Evolutionary conservation across 2,329 filamentous ascomycete genomes (phyloP).

Genomic region (Juglanconis juglandina): DNA sequence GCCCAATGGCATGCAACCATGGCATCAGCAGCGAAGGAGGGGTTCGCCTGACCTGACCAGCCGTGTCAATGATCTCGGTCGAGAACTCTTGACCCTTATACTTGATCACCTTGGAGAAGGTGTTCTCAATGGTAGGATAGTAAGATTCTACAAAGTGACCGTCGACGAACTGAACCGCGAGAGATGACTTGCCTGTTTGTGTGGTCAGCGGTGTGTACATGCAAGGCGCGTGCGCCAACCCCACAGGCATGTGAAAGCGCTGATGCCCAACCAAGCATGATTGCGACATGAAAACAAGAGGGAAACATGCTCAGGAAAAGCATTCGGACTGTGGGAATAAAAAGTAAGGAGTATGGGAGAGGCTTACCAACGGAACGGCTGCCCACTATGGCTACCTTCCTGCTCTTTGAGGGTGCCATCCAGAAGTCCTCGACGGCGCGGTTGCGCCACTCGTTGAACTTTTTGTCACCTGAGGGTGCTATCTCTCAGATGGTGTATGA

Average conservation of each 20-base stretch:
- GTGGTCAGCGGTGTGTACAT: conserved; percentile 3
- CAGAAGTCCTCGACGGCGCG: not conserved
- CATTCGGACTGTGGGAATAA: not conserved
- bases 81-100: conserved; percentile 90
- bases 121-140: conserved; percentile 98
- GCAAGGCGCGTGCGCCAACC: not conserved
- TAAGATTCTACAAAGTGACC: conserved; percentile 98
- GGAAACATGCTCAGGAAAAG: not conserved
- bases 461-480: not conserved
- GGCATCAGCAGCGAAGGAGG: not conserved
- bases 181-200: conserved; percentile 82
- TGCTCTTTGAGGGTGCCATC: conserved; percentile 69
- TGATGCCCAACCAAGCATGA: not conserved
- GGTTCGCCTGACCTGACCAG: conserved; percentile 72
- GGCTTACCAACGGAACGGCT: conserved; percentile 73
- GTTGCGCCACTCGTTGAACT: conserved; percentile 4
- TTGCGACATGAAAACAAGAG: not conserved
- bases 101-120: conserved; percentile 92
- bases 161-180: conserved; percentile 95
- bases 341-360: not conserved
- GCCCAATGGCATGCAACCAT: not conserved
- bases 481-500: not conserved
- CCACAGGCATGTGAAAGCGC: conserved; percentile 16
- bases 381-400: conserved; percentile 94
- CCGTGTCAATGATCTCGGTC: conserved; percentile 97